Base-by-base conservation (phyloP, 2,329 filamentous ascomycete genomes). In the Apiospora rasikravindrae region DNA sequence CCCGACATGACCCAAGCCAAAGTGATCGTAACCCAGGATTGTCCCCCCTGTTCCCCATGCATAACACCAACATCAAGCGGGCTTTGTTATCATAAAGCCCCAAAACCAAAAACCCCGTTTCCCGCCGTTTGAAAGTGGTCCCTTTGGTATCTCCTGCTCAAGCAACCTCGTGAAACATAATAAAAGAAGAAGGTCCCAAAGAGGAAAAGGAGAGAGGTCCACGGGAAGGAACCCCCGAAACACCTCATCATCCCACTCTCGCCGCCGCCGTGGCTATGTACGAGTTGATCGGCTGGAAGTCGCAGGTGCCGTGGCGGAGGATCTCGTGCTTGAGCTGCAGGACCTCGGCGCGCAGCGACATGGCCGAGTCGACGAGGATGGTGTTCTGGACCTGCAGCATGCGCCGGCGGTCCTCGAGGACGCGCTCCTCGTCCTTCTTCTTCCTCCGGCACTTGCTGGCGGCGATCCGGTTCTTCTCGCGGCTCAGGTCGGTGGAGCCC, bases 381-480 rank as follows among this genome's bases (percentile, higher is more conserved):
- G 33, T 26, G 66, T 71, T 68, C 49, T 71, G 64, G 45, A 69
- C 66, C 40, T 71, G 70, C 42, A 71, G 44, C 33, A 69, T 69
- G 29, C 70, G 47, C n/a, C 66, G 26, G 7, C 66, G 42, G 16
- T 71, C 70, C 47, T 71, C 70, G 14, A 71, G 51, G 22, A 53
- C 14, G 16, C 37, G 29, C 24, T 71, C 70, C 24, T 71, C 70
- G 44, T 40, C n/a, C 66, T 71, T 68, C 66, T 71, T 71, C 66
- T 71, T 71, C 66, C 49, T 57, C 22, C 70, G 70, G 33, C 70
- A 71, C 26, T 71, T 71, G 70, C 70, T 71, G 22, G 70, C 70
- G 45, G 70, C 70, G n/a, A 71, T n/a, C 37, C 70, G 70, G 33
- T 71, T 71, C 37, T 69, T 71, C 64, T 71, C 70, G 24, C 70